These are phyloP conservation scores for Hordeum pubiflorum DNA, from an alignment of 202 grass and related monocot genomes.

Conservation along the genomic window DNA sequence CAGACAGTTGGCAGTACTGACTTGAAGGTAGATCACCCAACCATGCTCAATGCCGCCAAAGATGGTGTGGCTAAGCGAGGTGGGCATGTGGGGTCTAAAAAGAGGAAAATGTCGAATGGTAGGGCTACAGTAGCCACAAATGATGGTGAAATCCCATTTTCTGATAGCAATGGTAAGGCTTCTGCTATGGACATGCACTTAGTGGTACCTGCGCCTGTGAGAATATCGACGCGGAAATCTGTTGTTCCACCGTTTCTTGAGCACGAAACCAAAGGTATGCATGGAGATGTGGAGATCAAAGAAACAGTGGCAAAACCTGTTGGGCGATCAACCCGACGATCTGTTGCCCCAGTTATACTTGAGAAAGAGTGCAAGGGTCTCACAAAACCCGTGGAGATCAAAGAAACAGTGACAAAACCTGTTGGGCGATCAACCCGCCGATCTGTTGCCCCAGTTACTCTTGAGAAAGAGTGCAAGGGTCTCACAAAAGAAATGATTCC, in stretches of 20 bases:
- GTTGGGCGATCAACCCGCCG: slow-evolving; percentile 1
- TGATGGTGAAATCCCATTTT: neutral
- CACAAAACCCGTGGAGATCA: neutral
- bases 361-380: neutral
- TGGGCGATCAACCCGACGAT: slow-evolving; percentile 11
- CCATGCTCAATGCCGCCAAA: neutral
- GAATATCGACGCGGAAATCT: slow-evolving; percentile 1
- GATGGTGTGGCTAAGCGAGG: neutral
- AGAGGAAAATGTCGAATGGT: neutral
- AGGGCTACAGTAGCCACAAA: neutral
- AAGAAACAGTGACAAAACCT: neutral
- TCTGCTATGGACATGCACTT: neutral
- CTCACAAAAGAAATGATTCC: neutral
- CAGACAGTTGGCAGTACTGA: neutral
- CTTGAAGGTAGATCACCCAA: neutral
- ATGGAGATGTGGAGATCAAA: neutral
- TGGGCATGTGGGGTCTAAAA: neutral
- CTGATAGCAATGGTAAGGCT: neutral
- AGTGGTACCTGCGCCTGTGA: neutral
- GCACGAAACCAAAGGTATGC: neutral
- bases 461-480: slow-evolving; percentile 7
- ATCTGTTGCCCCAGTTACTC: neutral
- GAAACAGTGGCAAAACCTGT: neutral
- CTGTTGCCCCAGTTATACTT: neutral
- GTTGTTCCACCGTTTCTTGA: neutral